These are phyloP conservation scores for Kalmusia sp. DNA, from an alignment of 2,329 filamentous ascomycete genomes.

Conservation along the genomic window DNA sequence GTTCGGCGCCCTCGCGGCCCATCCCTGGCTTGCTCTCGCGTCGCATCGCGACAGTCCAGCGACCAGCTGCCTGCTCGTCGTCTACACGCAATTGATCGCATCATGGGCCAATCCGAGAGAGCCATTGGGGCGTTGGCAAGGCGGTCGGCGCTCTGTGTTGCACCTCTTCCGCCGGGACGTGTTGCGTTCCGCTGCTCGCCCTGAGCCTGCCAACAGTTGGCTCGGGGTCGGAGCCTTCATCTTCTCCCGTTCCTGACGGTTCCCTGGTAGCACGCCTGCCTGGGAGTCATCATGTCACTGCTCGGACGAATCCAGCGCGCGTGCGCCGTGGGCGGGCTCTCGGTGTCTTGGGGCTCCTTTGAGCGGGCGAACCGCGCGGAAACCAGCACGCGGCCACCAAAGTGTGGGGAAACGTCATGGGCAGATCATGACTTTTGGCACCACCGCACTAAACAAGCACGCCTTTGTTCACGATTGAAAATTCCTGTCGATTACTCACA, in stretches of 20 bases:
- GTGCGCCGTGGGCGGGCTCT: constrained; percentile 1
- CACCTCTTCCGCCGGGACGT: too few relatives aligned
- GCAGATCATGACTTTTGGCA: too few relatives aligned
- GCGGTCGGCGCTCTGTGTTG: background rate
- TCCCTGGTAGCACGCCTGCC: background rate
- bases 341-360: background rate
- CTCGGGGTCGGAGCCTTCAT: constrained; percentile 3
- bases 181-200: background rate
- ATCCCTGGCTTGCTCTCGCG: background rate
- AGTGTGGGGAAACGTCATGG: constrained; percentile 10
- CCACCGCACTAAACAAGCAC: background rate
- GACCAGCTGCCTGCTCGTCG: too few relatives aligned
- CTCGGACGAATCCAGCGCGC: constrained; percentile 4
- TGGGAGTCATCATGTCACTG: background rate
- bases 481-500: constrained; percentile 3
- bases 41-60: too few relatives aligned
- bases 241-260: background rate
- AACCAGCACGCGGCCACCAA: background rate
- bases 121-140: too few relatives aligned
- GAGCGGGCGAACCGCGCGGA: background rate
- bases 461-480: background rate
- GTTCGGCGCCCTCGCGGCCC: background rate
- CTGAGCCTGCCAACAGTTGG: background rate
- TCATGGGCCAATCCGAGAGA: too few relatives aligned
- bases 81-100: too few relatives aligned